Evolutionary conservation across 1,284 basidiomycete genomes (phyloP), one percentile per base, ranked within the genome.

Genomic region (Papiliotrema flavescens): DNA sequence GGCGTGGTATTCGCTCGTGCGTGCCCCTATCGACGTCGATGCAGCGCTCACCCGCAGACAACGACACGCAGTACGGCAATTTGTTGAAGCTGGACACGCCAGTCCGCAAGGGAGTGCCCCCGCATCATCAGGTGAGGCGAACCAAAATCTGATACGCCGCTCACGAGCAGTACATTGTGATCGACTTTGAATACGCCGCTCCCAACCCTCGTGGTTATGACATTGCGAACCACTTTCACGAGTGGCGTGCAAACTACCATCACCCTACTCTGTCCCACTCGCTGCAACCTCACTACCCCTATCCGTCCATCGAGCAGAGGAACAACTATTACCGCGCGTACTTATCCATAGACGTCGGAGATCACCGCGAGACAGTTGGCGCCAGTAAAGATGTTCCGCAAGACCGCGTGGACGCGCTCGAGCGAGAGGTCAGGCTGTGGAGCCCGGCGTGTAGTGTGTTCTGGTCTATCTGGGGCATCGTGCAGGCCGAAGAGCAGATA

Each of bases 141-240:
- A 23, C 43, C 37, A 19, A 24, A 13, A 36, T n/a, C n/a, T n/a
- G n/a, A n/a, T n/a, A 11, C 26, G 23, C 13, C 20, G 53, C 49
- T 55, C 36, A 49, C 47, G 41, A 55, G 49, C 68, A 91, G 88
- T 85, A 94, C 65, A 89, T 94, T 69, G 90, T 96, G 36, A 89
- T 96, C 60, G 92, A 96, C 76, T 96, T 95, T 71, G 93, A 97
- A 77, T 97, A 96, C 69, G 90, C 92, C 8, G 82, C 86, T 0
- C 87, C 88, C 2, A 96, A 95, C 72, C 85, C 90, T 26, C 85
- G 90, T 2, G 88, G 89, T 2, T 94, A 86, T 76, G 93, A 97
- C 73, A 91, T 97, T 66, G 92, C 88, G 56, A 96, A 96, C 77
- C 92, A 96, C 77, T 96, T 95, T 77, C 86, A 90, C 70, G 93